Evolutionary conservation across 1,139 yeast genomes (phyloP).

Genomic region (Lodderomyces metapsilosis): DNA sequence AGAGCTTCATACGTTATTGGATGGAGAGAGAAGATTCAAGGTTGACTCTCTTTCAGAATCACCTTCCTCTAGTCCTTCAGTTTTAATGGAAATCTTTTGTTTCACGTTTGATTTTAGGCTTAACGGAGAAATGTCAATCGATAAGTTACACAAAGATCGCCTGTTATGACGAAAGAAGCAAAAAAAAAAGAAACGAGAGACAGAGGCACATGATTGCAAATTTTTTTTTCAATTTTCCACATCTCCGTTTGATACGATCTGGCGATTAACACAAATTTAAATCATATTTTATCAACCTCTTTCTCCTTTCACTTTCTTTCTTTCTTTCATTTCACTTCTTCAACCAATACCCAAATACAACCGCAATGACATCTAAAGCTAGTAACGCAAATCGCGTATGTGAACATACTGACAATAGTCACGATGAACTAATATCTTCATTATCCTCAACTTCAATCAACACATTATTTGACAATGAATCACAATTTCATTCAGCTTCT

Average conservation of each 20-base stretch:
- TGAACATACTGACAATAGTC: neutral
- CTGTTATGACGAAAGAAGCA: too few relatives aligned
- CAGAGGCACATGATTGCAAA: neutral
- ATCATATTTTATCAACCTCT: too few relatives aligned
- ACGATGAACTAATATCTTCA: slow-evolving; percentile 1
- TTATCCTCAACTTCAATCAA: slow-evolving; percentile 23
- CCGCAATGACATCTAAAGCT: neutral
- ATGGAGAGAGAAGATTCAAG: too few relatives aligned
- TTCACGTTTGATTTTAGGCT: neutral
- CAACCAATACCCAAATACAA: neutral
- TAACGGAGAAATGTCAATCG: neutral
- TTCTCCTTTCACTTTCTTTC: neutral
- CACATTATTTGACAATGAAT: slow-evolving; percentile 24
- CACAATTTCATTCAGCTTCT: slow-evolving; percentile 6
- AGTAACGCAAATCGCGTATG: neutral
- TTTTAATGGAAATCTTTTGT: too few relatives aligned
- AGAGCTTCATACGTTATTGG: too few relatives aligned
- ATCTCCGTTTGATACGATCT: too few relatives aligned
- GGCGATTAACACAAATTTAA: too few relatives aligned
- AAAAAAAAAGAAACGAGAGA: neutral
- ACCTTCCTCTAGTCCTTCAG: too few relatives aligned
- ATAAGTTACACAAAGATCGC: neutral
- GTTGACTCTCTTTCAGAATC: too few relatives aligned
- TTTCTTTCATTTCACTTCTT: neutral
- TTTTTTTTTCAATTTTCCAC: neutral